Base-by-base conservation (phyloP, 2,329 filamentous ascomycete species). In the Sclerotinia glacialis region DNA sequence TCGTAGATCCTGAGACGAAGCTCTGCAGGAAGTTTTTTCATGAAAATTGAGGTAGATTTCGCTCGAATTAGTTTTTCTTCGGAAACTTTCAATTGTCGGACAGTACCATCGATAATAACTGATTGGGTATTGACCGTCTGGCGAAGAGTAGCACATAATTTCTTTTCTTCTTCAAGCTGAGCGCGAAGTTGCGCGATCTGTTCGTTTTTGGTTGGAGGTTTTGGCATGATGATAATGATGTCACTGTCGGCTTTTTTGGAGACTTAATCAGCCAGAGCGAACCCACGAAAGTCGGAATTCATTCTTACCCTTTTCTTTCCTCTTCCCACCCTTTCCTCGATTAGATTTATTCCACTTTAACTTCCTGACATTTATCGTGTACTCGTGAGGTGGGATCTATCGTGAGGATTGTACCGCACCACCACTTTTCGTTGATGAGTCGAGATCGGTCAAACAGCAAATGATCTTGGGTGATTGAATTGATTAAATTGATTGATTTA, bases 1-100 rank as follows among this genome's bases (percentile, higher is more conserved):
- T 59, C 23, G 44, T 67, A 67, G 23, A 67, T 67, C 40, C 42
- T 66, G 31, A 65, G 37, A 23, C 66, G 66, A 34, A 67, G 37
- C 31, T 67, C 66, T 16, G 18, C 11, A 2, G 66, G 66, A 52
- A 67, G 31, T 34, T 66, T 67, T 18, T 18, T 60, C 26, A 66
- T 40, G 8, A 67, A 67, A 8, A 49, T 42, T 4, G 65, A 66
- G 6, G 59, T 52, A 7, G 44, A 47, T 26, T 34, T 47, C 9
- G 65, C 42, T 11, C 37, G 50, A 26, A 46, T 49, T 11, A 66
- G n/a, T 9, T 40, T 46, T 53, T 53, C 49, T 49, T 53, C 28
- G 9, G 47, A 37, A 8, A 16, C 37, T 21, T 66, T 53, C 28
- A 66, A 52, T 26, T 61, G 26, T 3, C 11, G 23, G 28, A 61